Evolutionary conservation across 768 basidiomycete genomes (phyloP), one percentile per base, ranked within the genome.

Genomic region (Suillus paluster): DNA sequence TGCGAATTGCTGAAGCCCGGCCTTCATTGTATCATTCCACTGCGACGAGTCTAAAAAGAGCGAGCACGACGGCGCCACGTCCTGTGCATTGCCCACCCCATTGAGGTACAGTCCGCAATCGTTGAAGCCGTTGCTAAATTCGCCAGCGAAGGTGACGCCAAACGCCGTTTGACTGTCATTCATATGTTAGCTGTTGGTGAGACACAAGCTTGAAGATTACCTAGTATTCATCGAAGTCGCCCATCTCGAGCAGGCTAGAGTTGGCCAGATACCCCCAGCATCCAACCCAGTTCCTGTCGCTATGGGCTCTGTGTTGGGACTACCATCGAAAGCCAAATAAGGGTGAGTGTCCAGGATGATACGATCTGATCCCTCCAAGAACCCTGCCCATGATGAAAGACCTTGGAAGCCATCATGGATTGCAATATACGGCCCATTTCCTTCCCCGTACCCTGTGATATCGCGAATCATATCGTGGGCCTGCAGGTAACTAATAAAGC

Each of bases 141-240:
- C 94, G 46, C 92, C 94, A 1, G 86, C 86, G 27, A 89, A 69
- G 17, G 86, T 86, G 46, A 94, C 75, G 9, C 94, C 94, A 67
- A 93, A 92, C 8, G 75, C 71, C 62, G 67, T 74, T 71, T 73
- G 83, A 71, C 81, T 83, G 59, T 25, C 27, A 66, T 33, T 52
- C 36, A 25, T 52, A 50, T 17, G 15, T 63, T 34, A 63, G 57
- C 58, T 25, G 14, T 38, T 10, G 48, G 27, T 53, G 46, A 27
- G 50, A 36, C 23, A 25, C 10, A 38, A 25, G 23, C 23, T 38
- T 36, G 15, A 17, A 10, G 36, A 81, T 74, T 55, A 75, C 75
- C 75, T 74, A 27, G 61, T 44, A 21, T 89, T 89, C 63, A 85
- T 80, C 52, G 73, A 69, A 14, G 79, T 73, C 0, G 81, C 90